Evolutionary conservation across 169 alveolate genomes (phyloP), one percentile per base, ranked within the genome.

Genomic region (Babesia gibsoni): DNA sequence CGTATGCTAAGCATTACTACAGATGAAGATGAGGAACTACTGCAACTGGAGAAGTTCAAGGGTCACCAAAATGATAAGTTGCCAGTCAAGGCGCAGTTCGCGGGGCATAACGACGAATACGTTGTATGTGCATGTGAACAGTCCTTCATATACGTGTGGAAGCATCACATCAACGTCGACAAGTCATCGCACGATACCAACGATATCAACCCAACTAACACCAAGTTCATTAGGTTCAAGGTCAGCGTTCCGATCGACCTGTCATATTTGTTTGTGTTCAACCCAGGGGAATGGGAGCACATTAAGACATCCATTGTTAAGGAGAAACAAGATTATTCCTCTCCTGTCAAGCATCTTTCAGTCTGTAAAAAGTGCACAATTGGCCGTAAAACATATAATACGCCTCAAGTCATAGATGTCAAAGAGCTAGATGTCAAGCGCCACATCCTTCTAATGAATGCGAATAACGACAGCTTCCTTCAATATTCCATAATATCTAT

Each of bases 221-320:
- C 52, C 16, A 16, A 30, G n/a, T 58, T 35, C 25, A 29, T 36
- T 16, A 41, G 27, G 29, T 53, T 63, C 79, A n/a, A 64, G 27
- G 27, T 18, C 29, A 30, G 39, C 43, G 63, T 35, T 5, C 50
- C 68, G 7, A n/a, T 18, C 10, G 9, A 20, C 7, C 37, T 42
- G 33, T 46, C 36, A 7, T 30, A 33, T 25, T 3, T 74, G 7
- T 35, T 41, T 6, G 29, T 74, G 3, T 65, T 58, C 43, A 64
- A 74, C 79, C 53, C 68, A n/a, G 59, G 59, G 14, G 80, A 74
- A 25, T 74, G 84, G 84, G 63, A 35, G 14, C 54, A 74, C 35
- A 0, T 74, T 4, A 36, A 33, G 52, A 43, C 23, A 30, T 3
- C 56, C 41, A 65, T 74, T 12, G 7, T 52, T 4, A 14, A 29